Percentiles rank a stretch among this genome's conserved stretches.
These are phyloP conservation scores for Penicillium paneum DNA, from an alignment of 2,329 filamentous ascomycete genomes.

Conservation along the genomic window DNA sequence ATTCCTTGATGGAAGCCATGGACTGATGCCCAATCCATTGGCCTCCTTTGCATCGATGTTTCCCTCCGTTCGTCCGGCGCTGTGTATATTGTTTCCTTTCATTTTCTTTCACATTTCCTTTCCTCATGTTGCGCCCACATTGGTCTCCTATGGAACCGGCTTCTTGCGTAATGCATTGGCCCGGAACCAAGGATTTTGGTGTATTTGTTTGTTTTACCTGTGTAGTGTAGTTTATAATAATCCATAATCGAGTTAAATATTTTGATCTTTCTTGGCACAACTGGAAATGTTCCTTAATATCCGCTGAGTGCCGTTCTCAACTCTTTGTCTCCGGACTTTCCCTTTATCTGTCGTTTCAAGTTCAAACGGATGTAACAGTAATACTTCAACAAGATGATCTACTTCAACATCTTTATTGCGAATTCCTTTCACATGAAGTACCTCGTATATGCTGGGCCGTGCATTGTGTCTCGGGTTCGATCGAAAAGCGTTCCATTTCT, in stretches of 20 bases:
- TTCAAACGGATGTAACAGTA: too few species aligned
- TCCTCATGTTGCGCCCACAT: neutral
- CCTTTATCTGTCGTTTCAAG: too few species aligned
- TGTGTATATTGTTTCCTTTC: constrained; percentile 7
- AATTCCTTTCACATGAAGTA: too few species aligned
- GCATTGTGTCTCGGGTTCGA: neutral
- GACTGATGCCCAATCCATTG: constrained; percentile 4
- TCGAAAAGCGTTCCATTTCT: neutral
- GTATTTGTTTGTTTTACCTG: constrained; percentile 3
- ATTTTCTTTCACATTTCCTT: neutral
- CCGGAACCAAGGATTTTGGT: constrained; percentile 1
- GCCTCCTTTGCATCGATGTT: constrained; percentile 5
- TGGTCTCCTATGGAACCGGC: neutral
- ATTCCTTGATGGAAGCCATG: constrained; percentile 16
- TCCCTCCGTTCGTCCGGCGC: constrained; percentile 6
- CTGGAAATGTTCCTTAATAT: neutral
- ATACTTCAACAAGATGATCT: too few species aligned
- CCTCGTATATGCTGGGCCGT: too few species aligned
- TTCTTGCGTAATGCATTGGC: neutral
- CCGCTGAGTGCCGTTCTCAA: too few species aligned
- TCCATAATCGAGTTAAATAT: constrained; percentile 12
- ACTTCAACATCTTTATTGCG: too few species aligned
- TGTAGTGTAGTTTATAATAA: constrained; percentile 24
- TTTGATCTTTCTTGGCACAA: neutral
- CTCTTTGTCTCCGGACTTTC: too few species aligned